Evolutionary conservation across 176 grass and related monocot species (phyloP).

Genomic region (Canna indica): DNA sequence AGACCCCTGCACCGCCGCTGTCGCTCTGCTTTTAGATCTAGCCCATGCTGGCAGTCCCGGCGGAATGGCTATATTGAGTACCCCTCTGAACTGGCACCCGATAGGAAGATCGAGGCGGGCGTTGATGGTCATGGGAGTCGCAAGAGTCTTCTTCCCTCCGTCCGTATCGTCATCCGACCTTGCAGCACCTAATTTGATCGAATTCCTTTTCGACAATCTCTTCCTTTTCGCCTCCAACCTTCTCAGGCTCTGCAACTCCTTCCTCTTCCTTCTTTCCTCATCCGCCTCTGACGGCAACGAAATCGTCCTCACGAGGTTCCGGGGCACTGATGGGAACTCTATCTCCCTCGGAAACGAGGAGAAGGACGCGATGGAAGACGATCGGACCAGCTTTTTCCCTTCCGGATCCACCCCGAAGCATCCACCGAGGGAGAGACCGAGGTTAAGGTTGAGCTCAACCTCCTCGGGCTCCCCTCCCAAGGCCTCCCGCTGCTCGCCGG

Average conservation of each 20-base stretch:
- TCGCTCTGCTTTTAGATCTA: too few species aligned
- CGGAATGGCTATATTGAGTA: not conserved
- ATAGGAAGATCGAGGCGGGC: constrained; percentile 1
- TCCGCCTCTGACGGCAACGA: constrained; percentile 4
- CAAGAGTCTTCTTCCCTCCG: not conserved
- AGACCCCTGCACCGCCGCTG: not conserved
- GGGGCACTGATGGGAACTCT: not conserved
- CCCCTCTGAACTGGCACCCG: not conserved
- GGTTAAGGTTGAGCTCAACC: constrained; percentile 2
- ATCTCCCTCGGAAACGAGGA: not conserved
- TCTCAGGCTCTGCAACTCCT: not conserved
- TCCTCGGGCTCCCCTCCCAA: not conserved
- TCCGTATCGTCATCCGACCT: not conserved
- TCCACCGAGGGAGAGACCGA: constrained; percentile 5
- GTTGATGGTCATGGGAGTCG: not conserved
- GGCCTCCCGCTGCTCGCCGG: not conserved
- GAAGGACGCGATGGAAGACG: constrained; percentile 5
- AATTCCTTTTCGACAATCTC: constrained; percentile 9
- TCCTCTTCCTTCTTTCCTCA: constrained; percentile 7
- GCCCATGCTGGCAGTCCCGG: not conserved
- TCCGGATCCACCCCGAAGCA: constrained; percentile 5
- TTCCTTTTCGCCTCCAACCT: constrained; percentile 11
- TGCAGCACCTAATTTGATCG: not conserved
- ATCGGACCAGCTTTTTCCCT: constrained; percentile 6
- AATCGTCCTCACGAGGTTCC: not conserved